Conservation (phyloP, 1,284 basidiomycete genomes). For the Uromyces viciae-fabae region DNA sequence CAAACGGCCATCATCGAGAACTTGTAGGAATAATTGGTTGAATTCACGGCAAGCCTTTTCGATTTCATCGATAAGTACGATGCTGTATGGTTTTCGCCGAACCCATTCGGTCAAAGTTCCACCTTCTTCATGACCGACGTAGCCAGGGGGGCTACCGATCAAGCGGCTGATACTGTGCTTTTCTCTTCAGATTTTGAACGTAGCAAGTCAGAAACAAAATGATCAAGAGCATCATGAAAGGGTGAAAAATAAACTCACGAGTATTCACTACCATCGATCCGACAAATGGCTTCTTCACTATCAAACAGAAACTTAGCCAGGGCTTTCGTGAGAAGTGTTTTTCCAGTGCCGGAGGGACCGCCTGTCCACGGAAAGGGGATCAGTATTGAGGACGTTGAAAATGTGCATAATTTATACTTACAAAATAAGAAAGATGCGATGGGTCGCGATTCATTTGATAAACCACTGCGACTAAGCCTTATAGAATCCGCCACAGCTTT, state of each 20-base stretch:
- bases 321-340: constrained; percentile 60
- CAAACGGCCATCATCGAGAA: constrained; percentile 61
- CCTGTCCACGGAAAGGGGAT: constrained; percentile 20
- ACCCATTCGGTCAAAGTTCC: constrained; percentile 63
- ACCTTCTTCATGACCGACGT: constrained; percentile 89
- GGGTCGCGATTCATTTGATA: constrained; percentile 60
- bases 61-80: constrained; percentile 57
- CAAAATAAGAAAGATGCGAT: constrained; percentile 61
- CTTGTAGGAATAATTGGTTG: constrained; percentile 62
- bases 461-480: constrained; percentile 61
- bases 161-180: constrained; percentile 61
- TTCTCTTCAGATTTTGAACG: constrained; percentile 52
- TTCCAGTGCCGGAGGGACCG: constrained; percentile 59
- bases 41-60: constrained; percentile 62
- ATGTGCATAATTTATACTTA: constrained; percentile 55
- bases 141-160: constrained; percentile 64
- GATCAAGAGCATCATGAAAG: neutral
- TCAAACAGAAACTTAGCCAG: constrained; percentile 61
- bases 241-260: constrained; percentile 48
- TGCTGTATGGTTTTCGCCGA: constrained; percentile 58
- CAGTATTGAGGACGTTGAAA: neutral
- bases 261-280: constrained; percentile 60
- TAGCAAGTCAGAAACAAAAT: neutral
- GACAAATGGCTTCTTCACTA: constrained; percentile 60
- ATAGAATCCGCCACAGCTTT: constrained; percentile 62